Percentiles rank a stretch among this genome's conserved stretches.
These are phyloP conservation scores for Ormosia emarginata DNA, from an alignment of 306 rosid species.

Conservation along the genomic window DNA sequence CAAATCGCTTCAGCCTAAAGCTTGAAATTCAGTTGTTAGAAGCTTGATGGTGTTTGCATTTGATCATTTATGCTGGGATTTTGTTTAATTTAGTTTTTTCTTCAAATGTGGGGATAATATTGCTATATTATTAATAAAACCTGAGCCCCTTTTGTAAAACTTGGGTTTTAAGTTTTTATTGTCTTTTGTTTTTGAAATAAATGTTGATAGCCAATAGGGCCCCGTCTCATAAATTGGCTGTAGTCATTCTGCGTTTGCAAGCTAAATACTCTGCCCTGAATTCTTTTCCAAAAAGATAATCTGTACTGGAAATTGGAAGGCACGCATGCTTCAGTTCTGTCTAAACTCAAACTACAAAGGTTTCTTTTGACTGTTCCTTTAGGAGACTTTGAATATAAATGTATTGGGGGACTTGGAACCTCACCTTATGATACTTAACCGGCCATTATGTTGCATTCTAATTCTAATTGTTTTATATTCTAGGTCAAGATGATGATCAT, in stretches of 20 bases:
- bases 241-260: neutral
- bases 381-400: neutral
- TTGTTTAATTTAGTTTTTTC: conserved; percentile 13
- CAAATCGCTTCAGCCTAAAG: conserved; percentile 61
- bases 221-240: conserved; percentile 3
- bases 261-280: neutral
- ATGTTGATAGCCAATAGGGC: conserved; percentile 23
- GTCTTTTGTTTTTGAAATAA: conserved; percentile 33
- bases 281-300: neutral
- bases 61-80: conserved; percentile 32
- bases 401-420: neutral
- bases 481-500: neutral
- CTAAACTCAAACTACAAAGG: neutral
- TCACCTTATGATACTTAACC: neutral
- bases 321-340: neutral
- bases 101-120: conserved; percentile 24
- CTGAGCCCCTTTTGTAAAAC: conserved; percentile 42
- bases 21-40: conserved; percentile 20
- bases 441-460: neutral
- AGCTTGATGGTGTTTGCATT: conserved; percentile 33
- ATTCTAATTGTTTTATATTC: neutral
- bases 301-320: neutral
- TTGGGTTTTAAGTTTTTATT: conserved; percentile 22
- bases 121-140: conserved; percentile 48
- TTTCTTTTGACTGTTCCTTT: neutral